phyloP scores from a whole-genome alignment of 257 asterid species.

The Petrea volubilis region DNA sequence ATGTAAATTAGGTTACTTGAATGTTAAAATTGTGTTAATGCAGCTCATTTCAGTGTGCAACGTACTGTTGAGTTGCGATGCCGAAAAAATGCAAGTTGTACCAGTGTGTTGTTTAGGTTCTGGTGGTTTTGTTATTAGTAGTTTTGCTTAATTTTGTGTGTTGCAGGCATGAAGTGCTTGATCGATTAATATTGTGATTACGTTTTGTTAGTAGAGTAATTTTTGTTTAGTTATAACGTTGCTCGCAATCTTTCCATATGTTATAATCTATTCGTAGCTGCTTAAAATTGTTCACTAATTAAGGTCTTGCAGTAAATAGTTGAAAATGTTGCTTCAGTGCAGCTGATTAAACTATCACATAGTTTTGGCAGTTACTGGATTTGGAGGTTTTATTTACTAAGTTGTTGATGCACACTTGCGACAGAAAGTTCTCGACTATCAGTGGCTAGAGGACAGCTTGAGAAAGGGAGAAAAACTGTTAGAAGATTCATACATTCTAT shows the following conservation, averaged over 20 bases:
- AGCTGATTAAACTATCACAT: not conserved
- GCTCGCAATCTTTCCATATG: not conserved
- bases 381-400: not conserved
- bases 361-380: conserved; percentile 11
- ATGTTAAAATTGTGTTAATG: not conserved
- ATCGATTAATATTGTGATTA: not conserved
- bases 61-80: not conserved
- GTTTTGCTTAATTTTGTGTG: not conserved
- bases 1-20: not conserved
- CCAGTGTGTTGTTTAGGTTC: not conserved
- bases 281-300: conserved; percentile 8
- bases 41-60: not conserved
- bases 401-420: conserved; percentile 22
- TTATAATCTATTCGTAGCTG: not conserved
- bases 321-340: not conserved
- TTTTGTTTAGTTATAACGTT: not conserved
- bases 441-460: conserved; percentile 91
- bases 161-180: not conserved
- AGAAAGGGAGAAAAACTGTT: conserved; percentile 61
- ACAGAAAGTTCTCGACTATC: conserved; percentile 71
- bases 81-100: not conserved
- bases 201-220: conserved; percentile 5
- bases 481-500: conserved; percentile 61
- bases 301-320: not conserved
- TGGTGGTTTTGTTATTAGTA: not conserved